Evolutionary conservation across 768 basidiomycete species (phyloP).

Genomic region (Auricularia sp.): DNA sequence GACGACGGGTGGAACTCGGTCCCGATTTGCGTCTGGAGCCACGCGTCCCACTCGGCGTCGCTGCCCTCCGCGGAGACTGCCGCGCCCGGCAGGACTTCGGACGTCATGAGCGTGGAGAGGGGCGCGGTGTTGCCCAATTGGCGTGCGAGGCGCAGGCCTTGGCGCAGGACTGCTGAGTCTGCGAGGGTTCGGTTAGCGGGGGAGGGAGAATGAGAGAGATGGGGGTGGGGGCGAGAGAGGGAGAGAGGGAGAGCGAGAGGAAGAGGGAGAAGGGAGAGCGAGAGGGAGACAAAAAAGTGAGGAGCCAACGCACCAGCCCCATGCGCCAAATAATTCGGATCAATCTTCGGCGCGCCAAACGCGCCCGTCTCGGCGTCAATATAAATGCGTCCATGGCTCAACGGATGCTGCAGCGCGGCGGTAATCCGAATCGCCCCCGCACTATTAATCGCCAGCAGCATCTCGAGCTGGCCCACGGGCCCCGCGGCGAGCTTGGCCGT

Average conservation of each 20-base stretch:
- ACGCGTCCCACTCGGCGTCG: slow-evolving; percentile 49
- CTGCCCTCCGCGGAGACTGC: slow-evolving; percentile 27
- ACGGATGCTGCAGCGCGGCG: slow-evolving; percentile 55
- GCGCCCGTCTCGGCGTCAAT: slow-evolving; percentile 45
- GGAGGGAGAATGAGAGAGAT: too few species aligned
- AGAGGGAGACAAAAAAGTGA: too few species aligned
- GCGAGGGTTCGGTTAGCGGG: too few species aligned
- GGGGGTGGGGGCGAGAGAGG: too few species aligned
- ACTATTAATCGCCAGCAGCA: slow-evolving; percentile 33
- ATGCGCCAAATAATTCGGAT: slow-evolving; percentile 57
- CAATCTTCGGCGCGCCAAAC: slow-evolving; percentile 52
- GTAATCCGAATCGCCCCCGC: slow-evolving; percentile 41
- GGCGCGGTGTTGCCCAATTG: slow-evolving; percentile 43
- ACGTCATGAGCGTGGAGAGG: slow-evolving; percentile 31
- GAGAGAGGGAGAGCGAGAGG: too few species aligned
- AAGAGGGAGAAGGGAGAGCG: too few species aligned
- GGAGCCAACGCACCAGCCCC: slow-evolving; percentile 33
- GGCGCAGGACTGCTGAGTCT: slow-evolving; percentile 42
- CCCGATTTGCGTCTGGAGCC: slow-evolving; percentile 32
- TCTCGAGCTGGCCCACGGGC: slow-evolving; percentile 46
- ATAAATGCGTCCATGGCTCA: slow-evolving; percentile 50
- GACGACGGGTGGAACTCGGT: slow-evolving; percentile 56
- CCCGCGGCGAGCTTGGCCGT: slow-evolving; percentile 27
- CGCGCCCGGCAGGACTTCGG: slow-evolving; percentile 42
- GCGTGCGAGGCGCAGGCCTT: slow-evolving; percentile 54